Evolutionary conservation across 2,329 filamentous ascomycete species (phyloP), one percentile per base, ranked within the genome.

Genomic region (Verticillium nubilum): DNA sequence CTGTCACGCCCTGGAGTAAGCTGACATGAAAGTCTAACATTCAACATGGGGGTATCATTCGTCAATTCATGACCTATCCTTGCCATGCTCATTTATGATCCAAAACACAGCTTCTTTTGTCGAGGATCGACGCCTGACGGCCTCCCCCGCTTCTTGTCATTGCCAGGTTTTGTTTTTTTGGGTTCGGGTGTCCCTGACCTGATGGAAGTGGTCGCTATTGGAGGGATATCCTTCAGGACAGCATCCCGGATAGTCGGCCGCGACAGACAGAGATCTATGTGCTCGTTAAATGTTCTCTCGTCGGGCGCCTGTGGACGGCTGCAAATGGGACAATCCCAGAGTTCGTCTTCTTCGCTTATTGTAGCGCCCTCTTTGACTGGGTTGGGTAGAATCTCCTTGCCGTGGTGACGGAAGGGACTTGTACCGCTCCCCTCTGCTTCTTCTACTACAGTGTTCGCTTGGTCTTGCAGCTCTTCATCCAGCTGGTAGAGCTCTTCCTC

Each of bases 231-330:
- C 59, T 80, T 80, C 60, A 91, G 87, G 1, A 95, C 87, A 0
- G 86, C 89, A 67, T 97, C 91, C 53, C 88, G 88, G 67, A 99
- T 98, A 0, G 92, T 91, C 68, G 90, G 86, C 59, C 88, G 82
- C 0, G 93, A 97, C 1, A 99, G 81, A 71, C 95, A 99, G 9
- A 90, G 83, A 71, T 99, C 95, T 57, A 99, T 92, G 69, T 99
- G 95, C 59, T 89, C 85, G 66, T 99, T 99, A 74, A 98, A 96
- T 0, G 76, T 77, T 53, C 81, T 81, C 70, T 97, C 92, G 56
- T 94, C 82, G 0, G 92, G 84, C 0, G 78, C 68, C 68, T 97
- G 93, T 0, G 91, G 87, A 17, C 88, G 80, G n/a, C 78, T 76
- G 72, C 95, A 99, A 52, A 98, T 90, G 0, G 95, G 95, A 72